Evolutionary conservation across 2,329 filamentous ascomycete genomes (phyloP), one percentile per base, ranked within the genome.

Genomic region (Clonostachys chloroleuca): DNA sequence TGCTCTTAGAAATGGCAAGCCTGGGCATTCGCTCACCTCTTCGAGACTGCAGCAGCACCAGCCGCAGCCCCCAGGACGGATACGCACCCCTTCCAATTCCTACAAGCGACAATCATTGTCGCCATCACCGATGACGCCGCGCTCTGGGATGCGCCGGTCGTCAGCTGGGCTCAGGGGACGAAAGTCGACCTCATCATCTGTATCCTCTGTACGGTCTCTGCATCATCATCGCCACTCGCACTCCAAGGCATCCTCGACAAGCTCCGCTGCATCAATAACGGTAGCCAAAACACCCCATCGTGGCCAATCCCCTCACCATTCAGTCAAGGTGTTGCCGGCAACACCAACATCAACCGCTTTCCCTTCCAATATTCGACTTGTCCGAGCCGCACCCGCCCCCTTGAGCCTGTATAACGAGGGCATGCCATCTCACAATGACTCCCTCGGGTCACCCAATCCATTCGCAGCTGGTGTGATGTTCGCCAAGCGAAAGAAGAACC

Each of bases 181-280:
- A 51, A 97, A 97, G 64, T 97, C 92, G 1, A 99, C 94, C 0
- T 96, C 91, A 0, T 96, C 91, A 0, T 97, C 92, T 0, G 84
- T 99, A 14, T 96, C 91, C 1, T 96, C 91, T 0, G 86, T 99
- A 48, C 86, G 94, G 49, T 95, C 88, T 41, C 90, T 97, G 60
- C 91, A 92, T 58, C 89, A 92, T 55, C 86, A 90, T 54, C 84
- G 86, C 46, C 88, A 94, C 62, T 85, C 86, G 2, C 92, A 96
- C 64, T 96, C 91, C 18, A 97, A 97, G 67, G 91, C 94, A 0
- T 95, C 89, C 0, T 96, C 91, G 0, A 94, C 91, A 1, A 96
- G 91, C 40, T 96, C 87, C 6, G 87, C 85, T 50, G 85, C 83
- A 18, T 86, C 86, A 1, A 83, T 86, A 5, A 84, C 86, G 0